Evolutionary conservation across 169 alveolate species (phyloP), one percentile per base, ranked within the genome.

Genomic region (Plasmodium falciparum): DNA sequence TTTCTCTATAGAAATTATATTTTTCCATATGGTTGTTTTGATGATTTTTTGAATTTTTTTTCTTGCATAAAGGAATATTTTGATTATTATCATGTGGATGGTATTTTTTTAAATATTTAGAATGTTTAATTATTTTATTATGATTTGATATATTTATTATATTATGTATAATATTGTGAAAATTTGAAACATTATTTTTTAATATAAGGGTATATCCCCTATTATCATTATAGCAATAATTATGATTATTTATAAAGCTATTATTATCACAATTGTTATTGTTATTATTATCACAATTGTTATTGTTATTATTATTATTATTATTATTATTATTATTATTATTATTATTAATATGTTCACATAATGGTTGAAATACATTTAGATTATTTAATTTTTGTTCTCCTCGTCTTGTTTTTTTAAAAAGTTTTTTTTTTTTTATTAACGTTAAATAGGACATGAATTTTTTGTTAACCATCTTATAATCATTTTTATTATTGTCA

Each of bases 151-250:
- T 47, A 43, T 72, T 70, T 22, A 86, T 33, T 29, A 86, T 86
- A 39, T 86, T 73, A 71, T 86, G 8, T 72, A 86, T 72, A 63
- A 86, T 88, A 73, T 86, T 86, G 66, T 86, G 92, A n/a, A 86
- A 86, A 67, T 86, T 86, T 1, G 73, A 58, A 3, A 86, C n/a
- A 56, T 59, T 86, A 47, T 72, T 86, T 86, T 86, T 86, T 66
- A 86, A 66, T 61, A 86, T 86, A 29, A 86, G 43, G 2, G 92
- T 86, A 62, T 86, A 86, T 26, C 92, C 86, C 13, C 22, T 65
- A 56, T 22, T 47, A n/a, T 83, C 15, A 12, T 59, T n/a, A 58
- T 9, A 7, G 12, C 61, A 5, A n/a, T 56, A 11, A 6, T 26
- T 70, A 45, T 62, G 17, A n/a, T 22, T 58, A 33, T 9, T 70